These are phyloP conservation scores for Solanum raphanifolium DNA, from an alignment of 257 asterid genomes.

Conservation along the genomic window DNA sequence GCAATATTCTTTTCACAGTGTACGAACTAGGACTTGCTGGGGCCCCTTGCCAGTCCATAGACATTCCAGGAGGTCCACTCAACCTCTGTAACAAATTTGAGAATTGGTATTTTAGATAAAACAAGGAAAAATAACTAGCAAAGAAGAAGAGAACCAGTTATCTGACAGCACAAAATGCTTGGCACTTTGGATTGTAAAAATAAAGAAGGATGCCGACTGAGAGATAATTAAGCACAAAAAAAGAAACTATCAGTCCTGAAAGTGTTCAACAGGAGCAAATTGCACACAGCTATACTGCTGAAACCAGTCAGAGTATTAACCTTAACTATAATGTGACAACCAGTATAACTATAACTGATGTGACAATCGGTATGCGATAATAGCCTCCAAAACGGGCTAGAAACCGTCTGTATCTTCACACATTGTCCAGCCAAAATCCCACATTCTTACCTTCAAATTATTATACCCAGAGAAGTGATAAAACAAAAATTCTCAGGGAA, in stretches of 20 bases:
- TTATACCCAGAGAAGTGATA: not conserved
- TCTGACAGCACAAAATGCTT: not conserved
- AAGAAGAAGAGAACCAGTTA: not conserved
- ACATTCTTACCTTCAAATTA: not conserved
- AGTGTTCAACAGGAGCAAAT: not conserved
- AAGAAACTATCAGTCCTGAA: not conserved
- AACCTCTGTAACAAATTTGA: conserved; percentile 47
- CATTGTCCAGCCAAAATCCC: not conserved
- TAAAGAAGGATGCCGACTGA: not conserved
- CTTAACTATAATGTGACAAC: not conserved
- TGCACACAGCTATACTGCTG: not conserved
- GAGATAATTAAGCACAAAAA: not conserved
- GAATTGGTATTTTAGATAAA: not conserved
- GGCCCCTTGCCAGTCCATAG: conserved; percentile 99
- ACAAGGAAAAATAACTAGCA: not conserved
- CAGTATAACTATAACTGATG: not conserved
- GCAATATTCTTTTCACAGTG: conserved; percentile 85
- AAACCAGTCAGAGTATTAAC: not conserved
- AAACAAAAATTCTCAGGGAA: not conserved
- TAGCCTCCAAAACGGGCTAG: not conserved
- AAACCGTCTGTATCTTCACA: not conserved
- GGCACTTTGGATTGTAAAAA: not conserved
- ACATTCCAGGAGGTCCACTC: conserved; percentile 83
- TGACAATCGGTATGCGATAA: not conserved
- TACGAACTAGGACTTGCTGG: conserved; percentile 97